Percentiles rank a stretch among this genome's conserved stretches.
Evolutionary conservation across 495 filamentous ascomycete genomes (phyloP).

Genomic region (Massariosphaeria phaeospora): DNA sequence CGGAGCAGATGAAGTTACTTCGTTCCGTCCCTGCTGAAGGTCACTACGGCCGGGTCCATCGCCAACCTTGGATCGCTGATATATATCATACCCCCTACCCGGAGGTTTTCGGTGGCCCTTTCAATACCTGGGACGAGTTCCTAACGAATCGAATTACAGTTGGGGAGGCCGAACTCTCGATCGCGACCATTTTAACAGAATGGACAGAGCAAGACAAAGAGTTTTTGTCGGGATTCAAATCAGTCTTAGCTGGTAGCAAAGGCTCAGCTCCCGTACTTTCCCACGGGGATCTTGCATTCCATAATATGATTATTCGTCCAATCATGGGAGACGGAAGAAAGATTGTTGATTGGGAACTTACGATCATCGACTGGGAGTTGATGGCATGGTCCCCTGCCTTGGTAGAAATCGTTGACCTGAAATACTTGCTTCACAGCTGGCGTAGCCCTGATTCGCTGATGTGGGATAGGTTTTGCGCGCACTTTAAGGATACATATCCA

Average conservation of each 20-base stretch:
- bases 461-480: no score
- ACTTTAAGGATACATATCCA: no score
- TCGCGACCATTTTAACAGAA: neutral
- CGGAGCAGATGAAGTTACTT: neutral
- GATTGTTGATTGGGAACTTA: slow-evolving; percentile 1
- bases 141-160: neutral
- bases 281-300: neutral
- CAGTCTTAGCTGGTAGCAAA: neutral
- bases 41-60: neutral
- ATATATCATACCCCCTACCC: no score
- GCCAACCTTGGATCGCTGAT: neutral
- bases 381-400: neutral
- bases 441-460: no score
- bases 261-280: neutral
- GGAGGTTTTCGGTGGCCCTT: neutral
- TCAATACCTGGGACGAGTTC: neutral
- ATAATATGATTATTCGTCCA: neutral
- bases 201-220: neutral
- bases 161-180: neutral
- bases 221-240: neutral
- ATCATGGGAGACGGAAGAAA: neutral
- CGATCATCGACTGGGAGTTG: neutral
- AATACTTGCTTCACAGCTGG: no score
- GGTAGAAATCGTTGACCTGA: neutral
- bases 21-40: slow-evolving; percentile 1